Percentiles rank a stretch among this genome's conserved stretches.
phyloP scores from a whole-genome alignment of 1,284 basidiomycete species.

The Ganoderma resinaceum region DNA sequence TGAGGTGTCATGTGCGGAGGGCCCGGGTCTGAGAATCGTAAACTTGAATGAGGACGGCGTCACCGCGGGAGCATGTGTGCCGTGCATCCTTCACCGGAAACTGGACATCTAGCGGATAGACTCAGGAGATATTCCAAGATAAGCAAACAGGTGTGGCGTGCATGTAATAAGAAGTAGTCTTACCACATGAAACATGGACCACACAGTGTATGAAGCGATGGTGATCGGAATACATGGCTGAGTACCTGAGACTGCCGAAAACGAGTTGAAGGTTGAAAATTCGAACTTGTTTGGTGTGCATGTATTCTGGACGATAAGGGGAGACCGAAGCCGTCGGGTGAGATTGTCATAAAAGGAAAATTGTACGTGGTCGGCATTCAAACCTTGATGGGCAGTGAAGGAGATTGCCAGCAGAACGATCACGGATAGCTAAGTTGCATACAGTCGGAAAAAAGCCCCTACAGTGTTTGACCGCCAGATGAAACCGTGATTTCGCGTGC shows the following conservation, averaged over 20 bases:
- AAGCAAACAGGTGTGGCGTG: neutral
- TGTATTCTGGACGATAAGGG: neutral
- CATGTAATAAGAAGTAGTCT: neutral
- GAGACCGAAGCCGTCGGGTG: neutral
- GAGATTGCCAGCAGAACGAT: neutral
- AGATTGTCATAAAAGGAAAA: neutral
- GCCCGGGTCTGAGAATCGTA: neutral
- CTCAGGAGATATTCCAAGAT: neutral
- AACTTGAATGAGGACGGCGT: neutral
- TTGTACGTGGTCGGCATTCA: neutral
- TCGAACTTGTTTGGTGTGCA: neutral
- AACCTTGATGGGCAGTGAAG: neutral
- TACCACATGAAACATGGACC: neutral
- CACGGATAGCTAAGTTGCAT: neutral
- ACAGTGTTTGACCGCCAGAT: too few species aligned
- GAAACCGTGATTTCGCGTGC: too few species aligned
- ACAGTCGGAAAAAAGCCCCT: too few species aligned
- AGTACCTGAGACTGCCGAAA: neutral
- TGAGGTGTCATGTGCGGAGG: conserved; percentile 11
- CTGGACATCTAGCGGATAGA: conserved; percentile 5
- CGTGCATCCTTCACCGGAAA: neutral
- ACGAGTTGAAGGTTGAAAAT: neutral
- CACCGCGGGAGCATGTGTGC: conserved; percentile 5
- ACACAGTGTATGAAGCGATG: neutral
- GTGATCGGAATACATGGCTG: neutral